Percentiles rank a stretch among this genome's conserved stretches.
Evolutionary conservation across 768 basidiomycete genomes (phyloP).

Genomic region (Phaeotremella skinneri): DNA sequence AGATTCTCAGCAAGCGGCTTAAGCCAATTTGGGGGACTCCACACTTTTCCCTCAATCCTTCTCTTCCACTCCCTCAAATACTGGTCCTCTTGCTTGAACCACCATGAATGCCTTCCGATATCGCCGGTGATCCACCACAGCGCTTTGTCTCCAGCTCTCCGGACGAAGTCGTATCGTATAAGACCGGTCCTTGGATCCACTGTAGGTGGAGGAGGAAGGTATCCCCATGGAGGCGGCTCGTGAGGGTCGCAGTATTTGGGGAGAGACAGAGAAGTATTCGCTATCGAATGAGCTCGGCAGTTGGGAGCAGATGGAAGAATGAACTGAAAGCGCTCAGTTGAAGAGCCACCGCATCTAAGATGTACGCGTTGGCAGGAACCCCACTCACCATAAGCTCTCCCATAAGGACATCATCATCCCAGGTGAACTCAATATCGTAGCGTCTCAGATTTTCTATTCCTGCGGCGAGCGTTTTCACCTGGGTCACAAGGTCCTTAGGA

Average conservation of each 20-base stretch:
- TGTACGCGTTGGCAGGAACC: background rate
- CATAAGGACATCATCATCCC: constrained; percentile 34
- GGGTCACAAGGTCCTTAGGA: constrained; percentile 2
- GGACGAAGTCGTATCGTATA: constrained; percentile 22
- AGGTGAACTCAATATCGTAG: constrained; percentile 20
- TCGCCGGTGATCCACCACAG: constrained; percentile 24
- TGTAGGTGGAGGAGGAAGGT: constrained; percentile 15
- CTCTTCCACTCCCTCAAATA: constrained; percentile 26
- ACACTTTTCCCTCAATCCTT: constrained; percentile 21
- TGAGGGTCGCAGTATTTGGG: constrained; percentile 20
- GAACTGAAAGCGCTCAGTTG: constrained; percentile 8
- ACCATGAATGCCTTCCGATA: constrained; percentile 26
- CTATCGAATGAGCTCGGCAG: constrained; percentile 5
- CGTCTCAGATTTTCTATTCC: constrained; percentile 24
- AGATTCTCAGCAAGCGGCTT: constrained; percentile 4
- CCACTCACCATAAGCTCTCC: constrained; percentile 30
- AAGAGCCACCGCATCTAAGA: too few species aligned
- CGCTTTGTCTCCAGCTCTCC: constrained; percentile 18
- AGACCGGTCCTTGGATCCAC: constrained; percentile 22
- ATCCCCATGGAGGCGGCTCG: constrained; percentile 22
- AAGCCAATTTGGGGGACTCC: constrained; percentile 26
- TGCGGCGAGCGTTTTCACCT: constrained; percentile 26
- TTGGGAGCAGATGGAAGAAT: constrained; percentile 20
- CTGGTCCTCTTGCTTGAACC: constrained; percentile 24
- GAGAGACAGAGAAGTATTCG: background rate